Base-by-base conservation (phyloP, 352 stramenopile species). In the Pythium phragmitis region DNA sequence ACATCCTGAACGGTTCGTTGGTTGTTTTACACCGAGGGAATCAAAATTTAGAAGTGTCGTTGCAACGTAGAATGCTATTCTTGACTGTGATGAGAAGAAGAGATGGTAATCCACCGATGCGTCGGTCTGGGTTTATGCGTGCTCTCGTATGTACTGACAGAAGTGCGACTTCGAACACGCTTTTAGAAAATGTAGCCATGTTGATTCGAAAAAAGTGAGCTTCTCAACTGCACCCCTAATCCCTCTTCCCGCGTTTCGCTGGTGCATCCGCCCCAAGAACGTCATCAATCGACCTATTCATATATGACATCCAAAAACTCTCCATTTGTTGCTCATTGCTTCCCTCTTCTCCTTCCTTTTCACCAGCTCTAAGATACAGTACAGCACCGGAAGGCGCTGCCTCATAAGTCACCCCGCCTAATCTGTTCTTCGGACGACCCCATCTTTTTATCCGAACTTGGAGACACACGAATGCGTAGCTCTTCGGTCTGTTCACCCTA, bases 191-290 rank as follows among this genome's bases (percentile, higher is more conserved):
- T 56, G 28, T 56, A 45, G 30, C 34, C 30, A 56, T 45, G 49
- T 43, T 28, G 34, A 8, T 26, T 21, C 21, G 21, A 21, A 21
- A 21, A 21, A 21, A 21, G 30, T 6, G 30, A 56, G 49, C 49
- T 41, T 7, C 34, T 56, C 30, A 56, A 45, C 49, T 56, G 28
- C 49, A 56, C 30, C 49, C 49, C 49, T 56, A 56, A 16, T n/a
- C 49, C 17, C 13, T 14, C 28, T 30, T 21, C 21, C 1, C 49
- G 49, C 49, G 49, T 56, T 56, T 56, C 49, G 49, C 49, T 56
- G 49, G 49, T 56, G 49, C 43, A 26, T 7, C 43, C 36, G 36
- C 7, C 8, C 36, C 36, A 41, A 41, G 36, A 41, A 9, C 23
- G 19, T 52, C 34, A 52, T 52, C 46, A 52, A 23, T 36, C 19